Conservation (phyloP, 441 rosid species). For the Populus hybrid region DNA sequence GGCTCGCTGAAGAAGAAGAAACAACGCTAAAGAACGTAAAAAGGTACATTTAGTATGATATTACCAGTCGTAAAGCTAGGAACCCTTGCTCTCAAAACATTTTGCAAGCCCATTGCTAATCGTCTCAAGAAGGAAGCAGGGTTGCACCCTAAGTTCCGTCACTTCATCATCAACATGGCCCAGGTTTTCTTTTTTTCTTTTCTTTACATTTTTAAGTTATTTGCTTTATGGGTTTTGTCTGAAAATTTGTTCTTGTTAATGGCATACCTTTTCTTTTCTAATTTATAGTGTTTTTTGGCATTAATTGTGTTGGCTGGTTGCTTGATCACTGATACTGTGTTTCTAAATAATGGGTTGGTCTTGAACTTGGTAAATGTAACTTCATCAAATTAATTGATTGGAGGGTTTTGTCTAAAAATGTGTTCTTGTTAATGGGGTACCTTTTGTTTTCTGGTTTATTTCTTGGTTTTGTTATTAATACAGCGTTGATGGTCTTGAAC, state of each 20-base stretch:
- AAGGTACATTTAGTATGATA: slow-evolving; percentile 32
- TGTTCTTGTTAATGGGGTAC: background rate
- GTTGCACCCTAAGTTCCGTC: slow-evolving; percentile 58
- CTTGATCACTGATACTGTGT: background rate
- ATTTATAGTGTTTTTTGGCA: background rate
- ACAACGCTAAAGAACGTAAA: background rate
- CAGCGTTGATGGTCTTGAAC: background rate
- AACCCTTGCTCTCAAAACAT: slow-evolving; percentile 60
- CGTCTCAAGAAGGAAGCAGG: slow-evolving; percentile 72
- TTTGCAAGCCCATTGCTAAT: slow-evolving; percentile 73
- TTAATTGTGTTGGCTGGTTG: background rate
- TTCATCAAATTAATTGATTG: background rate
- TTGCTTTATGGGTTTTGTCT: background rate
- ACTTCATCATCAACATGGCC: slow-evolving; percentile 65
- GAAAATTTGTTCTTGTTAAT: background rate
- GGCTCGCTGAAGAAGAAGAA: background rate
- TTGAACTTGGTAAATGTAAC: background rate
- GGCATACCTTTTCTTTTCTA: background rate
- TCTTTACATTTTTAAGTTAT: background rate
- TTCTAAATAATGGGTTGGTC: background rate
- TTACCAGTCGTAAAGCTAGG: slow-evolving; percentile 67
- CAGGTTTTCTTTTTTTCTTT: slow-evolving; percentile 37
- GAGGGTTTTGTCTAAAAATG: background rate
- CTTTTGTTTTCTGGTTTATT: background rate
- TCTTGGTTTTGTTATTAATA: no score